phyloP scores from a whole-genome alignment of 2,329 filamentous ascomycete species.

The Cladosporium austrohemisphaericum region DNA sequence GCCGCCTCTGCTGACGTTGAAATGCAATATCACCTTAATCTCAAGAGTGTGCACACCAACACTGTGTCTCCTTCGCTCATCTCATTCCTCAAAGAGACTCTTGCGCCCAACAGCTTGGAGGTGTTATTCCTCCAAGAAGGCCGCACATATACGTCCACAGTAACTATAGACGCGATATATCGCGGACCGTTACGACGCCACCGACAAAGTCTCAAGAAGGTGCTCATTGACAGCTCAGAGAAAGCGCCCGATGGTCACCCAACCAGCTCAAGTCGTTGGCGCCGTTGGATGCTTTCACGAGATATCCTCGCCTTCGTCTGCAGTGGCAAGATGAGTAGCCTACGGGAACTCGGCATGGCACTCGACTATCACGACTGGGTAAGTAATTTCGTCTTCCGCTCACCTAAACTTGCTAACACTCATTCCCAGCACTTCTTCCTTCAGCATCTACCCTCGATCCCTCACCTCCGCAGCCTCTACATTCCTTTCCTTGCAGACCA shows the following conservation, averaged over 20 bases:
- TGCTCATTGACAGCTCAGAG: constrained; percentile 69
- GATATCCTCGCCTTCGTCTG: constrained; percentile 71
- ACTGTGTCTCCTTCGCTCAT: constrained; percentile 65
- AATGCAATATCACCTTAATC: constrained; percentile 56
- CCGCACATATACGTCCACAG: constrained; percentile 51
- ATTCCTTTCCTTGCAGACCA: constrained; percentile 65
- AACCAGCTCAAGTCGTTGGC: constrained; percentile 50
- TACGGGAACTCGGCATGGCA: constrained; percentile 68
- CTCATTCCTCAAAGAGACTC: constrained; percentile 69
- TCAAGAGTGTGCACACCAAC: constrained; percentile 75
- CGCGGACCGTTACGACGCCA: constrained; percentile 67
- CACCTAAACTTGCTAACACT: constrained; percentile 2
- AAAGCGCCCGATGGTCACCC: constrained; percentile 44
- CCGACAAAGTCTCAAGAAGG: constrained; percentile 64
- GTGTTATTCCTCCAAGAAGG: constrained; percentile 72
- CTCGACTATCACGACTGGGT: constrained; percentile 78
- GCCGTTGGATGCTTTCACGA: constrained; percentile 66
- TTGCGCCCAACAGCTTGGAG: constrained; percentile 76
- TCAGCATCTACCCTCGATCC: constrained; percentile 66
- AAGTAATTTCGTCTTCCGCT: too few relatives aligned
- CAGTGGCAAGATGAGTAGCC: constrained; percentile 67
- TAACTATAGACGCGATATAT: constrained; percentile 69
- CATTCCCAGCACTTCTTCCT: constrained; percentile 67
- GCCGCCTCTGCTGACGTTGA: constrained; percentile 21
- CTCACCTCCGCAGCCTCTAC: constrained; percentile 67